A percentile compares a stretch with the other conserved stretches of the same genome.
Conservation (phyloP, 2,329 filamentous ascomycete genomes). For the Microsporum ferrugineum region DNA sequence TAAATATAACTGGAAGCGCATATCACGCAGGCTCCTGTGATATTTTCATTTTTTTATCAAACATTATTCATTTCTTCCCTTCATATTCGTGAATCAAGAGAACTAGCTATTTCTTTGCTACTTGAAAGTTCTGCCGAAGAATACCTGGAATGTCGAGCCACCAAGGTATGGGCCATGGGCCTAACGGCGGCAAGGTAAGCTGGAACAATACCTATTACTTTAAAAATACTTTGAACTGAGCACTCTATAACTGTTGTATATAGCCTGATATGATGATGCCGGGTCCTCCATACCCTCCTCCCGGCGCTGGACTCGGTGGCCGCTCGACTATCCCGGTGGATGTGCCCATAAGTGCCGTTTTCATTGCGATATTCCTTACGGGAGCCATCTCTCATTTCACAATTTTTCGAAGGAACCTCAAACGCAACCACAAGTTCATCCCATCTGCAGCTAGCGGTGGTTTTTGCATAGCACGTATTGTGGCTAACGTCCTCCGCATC, state of each 20-base stretch:
- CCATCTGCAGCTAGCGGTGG: slow-evolving; percentile 36
- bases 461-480: slow-evolving; percentile 41
- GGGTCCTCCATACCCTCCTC: slow-evolving; percentile 24
- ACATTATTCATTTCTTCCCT: background rate
- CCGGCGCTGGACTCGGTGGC: slow-evolving; percentile 29
- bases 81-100: background rate
- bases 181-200: background rate
- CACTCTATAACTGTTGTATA: background rate
- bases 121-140: background rate
- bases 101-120: background rate
- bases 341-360: slow-evolving; percentile 52
- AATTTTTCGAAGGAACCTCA: slow-evolving; percentile 34
- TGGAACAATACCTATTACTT: background rate
- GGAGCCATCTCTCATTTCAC: slow-evolving; percentile 36
- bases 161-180: background rate
- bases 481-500: slow-evolving; percentile 41
- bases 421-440: slow-evolving; percentile 39
- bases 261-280: background rate
- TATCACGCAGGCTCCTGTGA: background rate
- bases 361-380: slow-evolving; percentile 42
- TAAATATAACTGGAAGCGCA: background rate
- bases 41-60: background rate
- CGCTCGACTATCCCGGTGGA: slow-evolving; percentile 48
- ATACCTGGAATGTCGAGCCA: background rate
- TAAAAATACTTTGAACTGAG: too few species aligned